These are phyloP conservation scores for maize (Zea mays) DNA, from an alignment of 176 grass and related monocot genomes.

Conservation along the genomic window Zm-B73-REFERENCE-NAM-5.0 NC_050105.1:83168501-83169000, in stretches of 20 bases:
- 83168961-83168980: not conserved
- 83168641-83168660: constrained; percentile 57
- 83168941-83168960: not conserved
- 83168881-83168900: constrained; percentile 26
- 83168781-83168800: constrained; percentile 71
- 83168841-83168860: constrained; percentile 61
- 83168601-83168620: constrained; percentile 80
- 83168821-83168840: constrained; percentile 64
- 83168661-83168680: constrained; percentile 65
- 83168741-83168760: constrained; percentile 71
- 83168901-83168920: constrained; percentile 33
- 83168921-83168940: not conserved
- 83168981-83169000: not conserved
- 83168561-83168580: constrained; percentile 72
- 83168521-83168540: constrained; percentile 55
- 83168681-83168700: constrained; percentile 64
- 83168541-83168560: not conserved
- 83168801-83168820: constrained; percentile 72
- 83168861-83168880: constrained; percentile 34
- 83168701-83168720: constrained; percentile 35
- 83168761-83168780: constrained; percentile 42
- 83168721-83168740: constrained; percentile 49
- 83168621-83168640: constrained; percentile 46
- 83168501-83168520: constrained; percentile 32
- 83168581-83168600: constrained; percentile 51